Base-by-base conservation (phyloP, 371 early-diverging fungal species). In the Mortierella sp. region DNA sequence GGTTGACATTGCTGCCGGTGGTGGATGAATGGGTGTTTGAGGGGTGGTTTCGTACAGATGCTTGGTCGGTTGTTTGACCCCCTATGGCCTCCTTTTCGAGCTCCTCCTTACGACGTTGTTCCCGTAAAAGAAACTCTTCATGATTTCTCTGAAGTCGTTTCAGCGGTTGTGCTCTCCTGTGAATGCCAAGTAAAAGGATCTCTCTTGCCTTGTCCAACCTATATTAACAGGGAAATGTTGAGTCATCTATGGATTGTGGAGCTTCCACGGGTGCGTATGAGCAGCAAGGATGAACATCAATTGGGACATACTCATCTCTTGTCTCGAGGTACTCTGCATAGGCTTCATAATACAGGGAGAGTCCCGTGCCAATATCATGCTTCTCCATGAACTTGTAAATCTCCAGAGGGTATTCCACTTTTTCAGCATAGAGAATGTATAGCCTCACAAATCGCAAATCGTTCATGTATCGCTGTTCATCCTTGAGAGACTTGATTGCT, bases 301-400 rank as follows among this genome's bases (percentile, higher is more conserved):
- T 21, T 9, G 45, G 45, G 8, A 56, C 80, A 52, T 68, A 89
- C 85, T 84, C 86, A 24, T 80, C 64, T 14, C 43, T 34, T 2
- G 67, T 49, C 69, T 94, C 94, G 50, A 90, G 59, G 23, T 84
- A 76, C 23, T 68, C 80, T 0, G 92, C 94, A 63, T 94, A 93
- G 47, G 93, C 93, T 60, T 93, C 91, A 67, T 96, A 96, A 54
- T 83, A 91, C 23, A 88, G 57, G 0, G 94, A 86, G 16, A 87
- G 64, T 21, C 80, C 68, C 24, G 80, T 76, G 1, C 95, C 97
- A 60, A 96, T 95, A 9, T 78, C 79, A 50, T 94, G 90, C 16
- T 81, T 67, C 34, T 84, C 65, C 54, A 96, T 81, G 51, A 87
- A 92, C 62, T 82, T 82, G 72, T 90, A 96, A 7, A 95, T 83